Conservation (phyloP, 2,329 filamentous ascomycete genomes). For the Nannizziopsis arthrosporioides region DNA sequence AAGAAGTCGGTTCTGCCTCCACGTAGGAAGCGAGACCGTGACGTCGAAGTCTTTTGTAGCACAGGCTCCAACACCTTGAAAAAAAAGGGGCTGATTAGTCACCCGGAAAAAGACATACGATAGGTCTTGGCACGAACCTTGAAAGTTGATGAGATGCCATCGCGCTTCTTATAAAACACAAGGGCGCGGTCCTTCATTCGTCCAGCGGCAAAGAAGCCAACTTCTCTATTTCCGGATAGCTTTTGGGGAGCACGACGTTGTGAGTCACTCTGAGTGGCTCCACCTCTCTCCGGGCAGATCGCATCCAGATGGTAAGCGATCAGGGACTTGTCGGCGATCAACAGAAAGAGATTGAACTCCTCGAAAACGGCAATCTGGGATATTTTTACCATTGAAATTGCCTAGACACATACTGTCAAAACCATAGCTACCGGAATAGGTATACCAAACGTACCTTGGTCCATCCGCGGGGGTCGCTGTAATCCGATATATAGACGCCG, state of each 20-base stretch:
- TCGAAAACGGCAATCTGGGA: slow-evolving; percentile 92
- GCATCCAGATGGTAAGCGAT: slow-evolving; percentile 91
- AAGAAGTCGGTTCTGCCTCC: slow-evolving; percentile 82
- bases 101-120: background rate
- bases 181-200: slow-evolving; percentile 94
- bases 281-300: slow-evolving; percentile 45
- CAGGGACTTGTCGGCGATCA: slow-evolving; percentile 82
- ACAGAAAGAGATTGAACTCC: slow-evolving; percentile 81
- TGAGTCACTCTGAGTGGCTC: slow-evolving; percentile 50
- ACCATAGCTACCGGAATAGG: background rate
- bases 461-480: slow-evolving; percentile 85
- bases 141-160: slow-evolving; percentile 85
- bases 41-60: slow-evolving; percentile 81
- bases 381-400: slow-evolving; percentile 63
- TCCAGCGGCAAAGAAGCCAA: slow-evolving; percentile 91
- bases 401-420: slow-evolving; percentile 38
- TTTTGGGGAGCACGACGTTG: slow-evolving; percentile 80
- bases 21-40: slow-evolving; percentile 58
- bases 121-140: slow-evolving; percentile 37
- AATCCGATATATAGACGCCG: slow-evolving; percentile 81
- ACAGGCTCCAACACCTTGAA: slow-evolving; percentile 81
- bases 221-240: slow-evolving; percentile 73
- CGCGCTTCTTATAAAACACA: slow-evolving; percentile 94
- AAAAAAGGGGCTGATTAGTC: slow-evolving; percentile 8
- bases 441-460: slow-evolving; percentile 51